These are phyloP conservation scores for Citrus mangshanensis DNA, from an alignment of 345 rosid genomes.

Conservation along the genomic window DNA sequence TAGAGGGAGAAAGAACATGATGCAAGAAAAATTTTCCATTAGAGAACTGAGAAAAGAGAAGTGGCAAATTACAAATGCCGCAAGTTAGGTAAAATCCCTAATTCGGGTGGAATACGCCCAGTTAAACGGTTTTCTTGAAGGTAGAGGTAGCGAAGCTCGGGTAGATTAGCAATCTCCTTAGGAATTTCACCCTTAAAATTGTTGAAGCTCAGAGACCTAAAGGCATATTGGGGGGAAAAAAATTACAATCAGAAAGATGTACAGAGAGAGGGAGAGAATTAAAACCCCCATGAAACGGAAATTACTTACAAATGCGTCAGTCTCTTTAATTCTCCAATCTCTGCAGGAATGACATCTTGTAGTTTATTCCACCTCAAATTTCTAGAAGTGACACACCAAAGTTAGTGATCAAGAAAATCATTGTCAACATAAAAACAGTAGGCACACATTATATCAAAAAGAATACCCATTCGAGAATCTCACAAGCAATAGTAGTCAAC, in stretches of 20 bases:
- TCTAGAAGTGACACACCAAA: conserved; percentile 31
- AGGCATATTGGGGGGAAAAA: conserved; percentile 4
- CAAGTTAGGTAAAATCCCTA: conserved; percentile 71
- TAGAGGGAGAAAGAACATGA: not conserved
- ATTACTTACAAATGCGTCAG: conserved; percentile 81
- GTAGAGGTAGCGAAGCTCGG: conserved; percentile 85
- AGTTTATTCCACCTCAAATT: conserved; percentile 95
- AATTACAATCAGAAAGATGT: not conserved
- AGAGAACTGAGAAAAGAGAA: conserved; percentile 6
- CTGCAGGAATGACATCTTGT: conserved; percentile 87
- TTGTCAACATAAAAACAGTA: not conserved
- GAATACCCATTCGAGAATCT: not conserved
- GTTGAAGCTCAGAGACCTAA: conserved; percentile 90
- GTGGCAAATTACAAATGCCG: conserved; percentile 41
- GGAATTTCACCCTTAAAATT: conserved; percentile 94
- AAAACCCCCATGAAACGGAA: not conserved
- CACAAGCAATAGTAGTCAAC: not conserved
- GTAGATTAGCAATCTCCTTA: conserved; percentile 78
- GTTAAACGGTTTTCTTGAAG: conserved; percentile 88
- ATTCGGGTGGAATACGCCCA: conserved; percentile 82
- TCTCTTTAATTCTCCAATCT: conserved; percentile 85
- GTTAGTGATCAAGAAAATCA: conserved; percentile 7
- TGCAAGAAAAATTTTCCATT: not conserved
- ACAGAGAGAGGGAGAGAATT: not conserved
- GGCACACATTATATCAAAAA: not conserved